Evolutionary conservation across 2,329 filamentous ascomycete genomes (phyloP), one percentile per base, ranked within the genome.

Genomic region (Pyrenophora teres): DNA sequence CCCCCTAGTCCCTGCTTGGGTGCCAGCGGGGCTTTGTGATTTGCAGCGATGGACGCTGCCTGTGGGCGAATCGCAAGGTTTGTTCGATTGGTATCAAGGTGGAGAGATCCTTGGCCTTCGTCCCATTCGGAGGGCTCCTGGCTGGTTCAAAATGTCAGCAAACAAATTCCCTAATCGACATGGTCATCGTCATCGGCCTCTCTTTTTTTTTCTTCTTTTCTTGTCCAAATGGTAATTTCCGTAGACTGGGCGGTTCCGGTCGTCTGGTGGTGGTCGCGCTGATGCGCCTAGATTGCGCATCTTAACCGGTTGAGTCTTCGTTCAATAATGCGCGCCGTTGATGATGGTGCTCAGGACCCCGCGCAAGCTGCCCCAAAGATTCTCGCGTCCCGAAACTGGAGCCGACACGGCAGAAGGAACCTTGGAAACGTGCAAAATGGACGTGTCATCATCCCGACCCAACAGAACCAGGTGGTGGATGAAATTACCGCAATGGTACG

Each of bases 21-120:
- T 41, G 70, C 70, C 53, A 73, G 59, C 41, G 70, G 70, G n/a
- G 70, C 68, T 59, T 72, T 73, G 52, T 70, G 67, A 46, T 46
- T 58, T 45, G 58, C 58, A 39, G 60, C 56, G 32, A 60, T 54
- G 43, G 63, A 59, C 52, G 63, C 56, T 47, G 58, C 57, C 41
- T 68, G 63, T 31, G 67, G 64, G 47, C 70, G 66, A 57, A 70
- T 63, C 44, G 60, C 59, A 44, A 70, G 64, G 32, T 61, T 60
- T 16, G 61, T 58, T 46, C 60, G 58, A 27, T 64, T 62, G 36
- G 65, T 67, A 37, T 72, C 69, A 48, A 71, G 57, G 42, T 71
- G 68, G 38, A 70, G 62, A 46, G 64, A 58, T 30, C 53, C 57
- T 44, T 64, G 62, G 44, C 56, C 59, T n/a, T 61, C 62, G 49